Percentiles rank a stretch among this genome's conserved stretches.
Conservation (phyloP, 1,284 basidiomycete species). For the Singerocomus inundabilis region DNA sequence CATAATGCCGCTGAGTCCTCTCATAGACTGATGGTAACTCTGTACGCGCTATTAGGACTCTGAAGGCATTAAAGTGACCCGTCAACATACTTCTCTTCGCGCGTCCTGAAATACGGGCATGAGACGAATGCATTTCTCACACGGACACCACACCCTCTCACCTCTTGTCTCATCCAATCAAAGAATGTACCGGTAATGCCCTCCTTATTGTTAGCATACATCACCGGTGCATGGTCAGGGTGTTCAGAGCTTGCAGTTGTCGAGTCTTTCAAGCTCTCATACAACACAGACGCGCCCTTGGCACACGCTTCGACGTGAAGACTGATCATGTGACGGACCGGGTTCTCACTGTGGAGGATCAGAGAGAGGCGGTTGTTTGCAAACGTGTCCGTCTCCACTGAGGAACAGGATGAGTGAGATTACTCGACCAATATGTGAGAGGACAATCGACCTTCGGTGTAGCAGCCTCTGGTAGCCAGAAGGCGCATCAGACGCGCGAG, state of each 20-base stretch:
- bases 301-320: constrained; percentile 23
- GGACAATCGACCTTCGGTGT: constrained; percentile 34
- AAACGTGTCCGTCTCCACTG: constrained; percentile 33
- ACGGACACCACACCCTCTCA: constrained; percentile 1
- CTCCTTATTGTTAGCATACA: constrained; percentile 18
- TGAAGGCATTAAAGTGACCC: background rate
- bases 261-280: constrained; percentile 30
- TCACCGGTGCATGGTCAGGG: constrained; percentile 22
- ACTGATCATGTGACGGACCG: constrained; percentile 21
- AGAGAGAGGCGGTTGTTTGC: constrained; percentile 37
- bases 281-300: constrained; percentile 25
- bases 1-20: constrained; percentile 24
- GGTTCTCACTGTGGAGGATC: constrained; percentile 29
- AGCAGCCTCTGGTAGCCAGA: constrained; percentile 38
- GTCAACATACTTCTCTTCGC: constrained; percentile 20
- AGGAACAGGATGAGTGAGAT: background rate
- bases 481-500: constrained; percentile 35
- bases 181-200: constrained; percentile 30
- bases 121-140: background rate
- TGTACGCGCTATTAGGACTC: constrained; percentile 3
- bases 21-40: constrained; percentile 28
- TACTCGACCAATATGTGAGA: background rate
- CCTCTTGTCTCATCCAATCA: constrained; percentile 29
- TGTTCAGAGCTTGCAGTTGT: constrained; percentile 24
- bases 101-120: constrained; percentile 7